Evolutionary conservation across 2,329 filamentous ascomycete species (phyloP).

Genomic region (Fusarium guadeloupense): DNA sequence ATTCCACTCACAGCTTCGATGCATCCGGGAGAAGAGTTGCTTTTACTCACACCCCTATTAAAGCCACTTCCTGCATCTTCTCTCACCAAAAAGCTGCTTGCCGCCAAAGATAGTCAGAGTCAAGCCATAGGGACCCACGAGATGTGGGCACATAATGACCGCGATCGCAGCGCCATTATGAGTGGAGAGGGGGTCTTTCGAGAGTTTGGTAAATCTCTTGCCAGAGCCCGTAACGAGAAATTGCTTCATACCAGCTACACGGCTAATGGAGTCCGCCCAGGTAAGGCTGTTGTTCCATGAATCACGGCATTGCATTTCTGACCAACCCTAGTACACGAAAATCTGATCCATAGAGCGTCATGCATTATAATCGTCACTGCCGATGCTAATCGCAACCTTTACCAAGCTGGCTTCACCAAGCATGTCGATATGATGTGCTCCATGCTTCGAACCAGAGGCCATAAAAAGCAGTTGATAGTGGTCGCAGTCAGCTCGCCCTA

Average conservation of each 20-base stretch:
- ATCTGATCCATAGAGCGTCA: conserved; percentile 86
- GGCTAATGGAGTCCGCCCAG: conserved; percentile 86
- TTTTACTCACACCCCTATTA: conserved; percentile 87
- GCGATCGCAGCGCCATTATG: conserved; percentile 73
- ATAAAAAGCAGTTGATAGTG: conserved; percentile 89
- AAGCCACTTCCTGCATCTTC: conserved; percentile 93
- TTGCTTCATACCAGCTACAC: conserved; percentile 95
- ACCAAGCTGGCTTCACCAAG: conserved; percentile 94
- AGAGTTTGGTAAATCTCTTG: conserved; percentile 87
- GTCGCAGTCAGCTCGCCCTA: conserved; percentile 95
- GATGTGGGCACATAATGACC: conserved; percentile 64
- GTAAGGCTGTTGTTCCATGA: conserved; percentile 47
- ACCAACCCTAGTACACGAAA: conserved; percentile 75
- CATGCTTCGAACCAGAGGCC: conserved; percentile 77
- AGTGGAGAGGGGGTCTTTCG: conserved; percentile 93
- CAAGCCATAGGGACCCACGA: conserved; percentile 58
- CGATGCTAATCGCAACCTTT: conserved; percentile 92
- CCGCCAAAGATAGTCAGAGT: conserved; percentile 56
- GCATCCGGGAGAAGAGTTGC: conserved; percentile 85
- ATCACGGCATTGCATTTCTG: background rate
- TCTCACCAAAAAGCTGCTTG: conserved; percentile 75
- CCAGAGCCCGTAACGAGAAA: conserved; percentile 84
- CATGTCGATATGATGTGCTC: conserved; percentile 96
- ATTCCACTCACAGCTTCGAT: conserved; percentile 84
- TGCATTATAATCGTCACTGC: conserved; percentile 92